These are phyloP conservation scores for Xylariaceae sp. DNA, from an alignment of 2,329 filamentous ascomycete genomes.

Conservation along the genomic window DNA sequence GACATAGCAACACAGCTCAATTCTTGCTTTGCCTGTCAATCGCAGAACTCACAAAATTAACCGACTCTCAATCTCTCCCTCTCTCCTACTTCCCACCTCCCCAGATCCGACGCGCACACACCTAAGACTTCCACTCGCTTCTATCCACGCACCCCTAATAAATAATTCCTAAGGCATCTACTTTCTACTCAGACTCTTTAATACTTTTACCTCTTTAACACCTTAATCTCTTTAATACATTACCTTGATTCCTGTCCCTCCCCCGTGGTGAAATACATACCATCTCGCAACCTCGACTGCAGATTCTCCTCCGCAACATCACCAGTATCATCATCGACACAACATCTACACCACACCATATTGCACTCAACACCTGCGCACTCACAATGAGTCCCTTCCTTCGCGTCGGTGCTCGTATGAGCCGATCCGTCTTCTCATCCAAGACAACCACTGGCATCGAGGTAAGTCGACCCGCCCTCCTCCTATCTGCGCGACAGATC, in stretches of 20 bases:
- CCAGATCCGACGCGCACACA: neutral
- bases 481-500: neutral
- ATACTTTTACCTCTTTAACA: too few relatives aligned
- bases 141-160: neutral
- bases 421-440: neutral
- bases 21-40: too few relatives aligned
- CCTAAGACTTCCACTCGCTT: constrained; percentile 12
- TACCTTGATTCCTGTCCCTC: too few relatives aligned
- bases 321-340: constrained; percentile 7
- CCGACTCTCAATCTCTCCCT: neutral
- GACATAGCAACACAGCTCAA: too few relatives aligned
- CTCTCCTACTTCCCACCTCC: neutral
- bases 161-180: neutral
- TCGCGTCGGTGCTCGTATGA: constrained; percentile 2
- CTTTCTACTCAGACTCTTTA: too few relatives aligned
- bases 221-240: too few relatives aligned
- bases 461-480: constrained; percentile 1
- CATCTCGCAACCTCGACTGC: too few relatives aligned
- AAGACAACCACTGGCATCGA: neutral
- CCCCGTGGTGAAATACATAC: too few relatives aligned
- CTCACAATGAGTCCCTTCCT: constrained; percentile 17
- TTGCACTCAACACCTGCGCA: neutral
- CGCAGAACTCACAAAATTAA: too few relatives aligned
- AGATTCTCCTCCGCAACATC: too few relatives aligned
- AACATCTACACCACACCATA: neutral